Base-by-base conservation (phyloP, 78 protist species). In the Tieghemostelium lacteum region DNA sequence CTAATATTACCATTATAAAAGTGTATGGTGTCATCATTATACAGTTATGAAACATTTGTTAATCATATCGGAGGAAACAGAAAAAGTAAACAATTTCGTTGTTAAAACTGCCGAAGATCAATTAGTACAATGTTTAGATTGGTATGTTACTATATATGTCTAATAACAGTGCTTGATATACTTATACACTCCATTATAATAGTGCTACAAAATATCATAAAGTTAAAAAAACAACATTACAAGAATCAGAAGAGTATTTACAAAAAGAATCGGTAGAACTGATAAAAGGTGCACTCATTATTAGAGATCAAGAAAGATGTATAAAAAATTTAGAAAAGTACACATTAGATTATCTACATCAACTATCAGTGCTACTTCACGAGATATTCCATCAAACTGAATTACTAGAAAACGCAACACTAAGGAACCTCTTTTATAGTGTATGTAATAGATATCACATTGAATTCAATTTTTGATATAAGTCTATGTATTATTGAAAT, bases 381-480 rank as follows among this genome's bases (percentile, higher is more conserved):
- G 91, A 83, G 26, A 22, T 66, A 29, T 42, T 83, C 22, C 75
- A 83, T 69, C 45, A 83, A 29, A 42, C 75, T 5, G 91, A 83
- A 19, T 31, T 83, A 66, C 40, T 83, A n/a, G 78, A 83, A n/a
- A 45, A 83, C 45, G 26, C 12, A 24, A 22, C 3, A 28, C 60
- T 83, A 70, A 52, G 40, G 34, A 66, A 19, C 8, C 8, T 28
- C 8, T 83, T 66, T 42, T 55, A 63, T 63, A 3, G 22, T 42
- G 71, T 64, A 42, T 61, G 67, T 61, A 61, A 3, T 58, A 5
- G 7, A 60, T 3, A 36, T 60, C 2, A 7, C 1, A 37, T 20
- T 36, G 6, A 24, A 28, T 42, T 42, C n/a, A 73, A 19, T 19
- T 52, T 4, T 75, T 62, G 3, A 10, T 16, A 28, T 49, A 37